Conservation (phyloP, 257 asterid species). For the Nicotiana paniculata region DNA sequence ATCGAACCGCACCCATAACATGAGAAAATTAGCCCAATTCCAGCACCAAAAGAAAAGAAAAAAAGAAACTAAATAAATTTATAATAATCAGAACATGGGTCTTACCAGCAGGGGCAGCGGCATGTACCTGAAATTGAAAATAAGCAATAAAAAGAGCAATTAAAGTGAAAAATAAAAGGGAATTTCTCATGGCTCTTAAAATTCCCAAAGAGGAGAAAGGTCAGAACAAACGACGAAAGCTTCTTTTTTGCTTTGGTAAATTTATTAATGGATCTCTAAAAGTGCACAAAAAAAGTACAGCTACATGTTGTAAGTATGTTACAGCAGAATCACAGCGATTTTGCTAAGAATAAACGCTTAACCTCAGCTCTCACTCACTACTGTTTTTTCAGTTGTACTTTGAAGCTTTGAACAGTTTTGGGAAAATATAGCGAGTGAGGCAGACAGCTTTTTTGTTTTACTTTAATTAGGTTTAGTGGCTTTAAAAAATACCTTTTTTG, state of each 20-base stretch:
- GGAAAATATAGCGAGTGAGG: neutral
- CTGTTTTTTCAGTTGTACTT: constrained; percentile 1
- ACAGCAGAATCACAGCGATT: neutral
- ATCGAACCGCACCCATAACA: constrained; percentile 10
- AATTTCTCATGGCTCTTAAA: constrained; percentile 37
- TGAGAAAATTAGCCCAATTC: constrained; percentile 7
- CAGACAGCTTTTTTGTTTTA: neutral
- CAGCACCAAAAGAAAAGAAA: neutral
- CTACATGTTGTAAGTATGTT: neutral
- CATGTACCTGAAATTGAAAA: constrained; percentile 57
- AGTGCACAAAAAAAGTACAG: neutral
- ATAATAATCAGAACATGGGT: neutral
- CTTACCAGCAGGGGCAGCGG: constrained; percentile 93
- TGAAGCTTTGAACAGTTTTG: neutral
- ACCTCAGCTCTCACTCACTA: neutral
- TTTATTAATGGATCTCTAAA: neutral
- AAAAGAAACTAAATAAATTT: neutral
- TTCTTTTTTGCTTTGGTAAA: neutral
- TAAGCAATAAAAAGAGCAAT: constrained; percentile 33
- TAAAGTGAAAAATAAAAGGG: constrained; percentile 34
- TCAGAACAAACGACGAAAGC: constrained; percentile 22
- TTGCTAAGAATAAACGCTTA: neutral
- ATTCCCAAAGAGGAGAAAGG: constrained; percentile 10
- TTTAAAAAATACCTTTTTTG: neutral
- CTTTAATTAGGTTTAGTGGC: neutral